These are phyloP conservation scores for Aspergillus aculeatinus DNA, from an alignment of 2,329 filamentous ascomycete genomes.

Conservation along the genomic window DNA sequence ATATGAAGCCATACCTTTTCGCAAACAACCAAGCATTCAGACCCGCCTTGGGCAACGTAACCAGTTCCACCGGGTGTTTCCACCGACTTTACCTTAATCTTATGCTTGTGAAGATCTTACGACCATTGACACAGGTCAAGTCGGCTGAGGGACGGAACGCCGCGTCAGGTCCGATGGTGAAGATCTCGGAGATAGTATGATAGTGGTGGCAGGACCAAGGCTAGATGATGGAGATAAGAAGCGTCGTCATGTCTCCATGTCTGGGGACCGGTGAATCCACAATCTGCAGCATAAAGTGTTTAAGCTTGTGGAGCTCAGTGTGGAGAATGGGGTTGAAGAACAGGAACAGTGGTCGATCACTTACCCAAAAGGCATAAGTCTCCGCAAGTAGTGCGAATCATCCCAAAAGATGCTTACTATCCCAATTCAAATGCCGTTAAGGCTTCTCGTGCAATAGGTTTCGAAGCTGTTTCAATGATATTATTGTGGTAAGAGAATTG, in stretches of 20 bases:
- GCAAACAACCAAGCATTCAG: not conserved
- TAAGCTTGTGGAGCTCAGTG: not conserved
- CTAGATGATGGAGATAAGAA: not conserved
- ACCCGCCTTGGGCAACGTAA: not conserved
- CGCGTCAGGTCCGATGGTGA: not conserved
- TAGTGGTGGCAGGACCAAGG: not conserved
- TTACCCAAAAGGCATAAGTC: no score
- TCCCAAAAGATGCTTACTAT: no score
- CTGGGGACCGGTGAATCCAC: not conserved
- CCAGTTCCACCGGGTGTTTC: not conserved
- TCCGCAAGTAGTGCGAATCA: no score
- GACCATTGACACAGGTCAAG: not conserved
- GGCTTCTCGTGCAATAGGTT: no score
- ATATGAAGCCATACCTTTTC: not conserved
- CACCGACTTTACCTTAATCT: not conserved
- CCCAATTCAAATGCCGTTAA: no score
- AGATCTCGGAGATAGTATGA: not conserved
- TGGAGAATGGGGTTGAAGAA: not conserved
- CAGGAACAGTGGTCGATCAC: not conserved
- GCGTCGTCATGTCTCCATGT: not conserved
- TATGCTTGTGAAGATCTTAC: not conserved
- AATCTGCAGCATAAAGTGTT: not conserved
- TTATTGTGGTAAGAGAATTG: no score
- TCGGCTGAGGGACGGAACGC: not conserved
- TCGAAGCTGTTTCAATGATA: no score